A percentile compares a stretch with the other conserved stretches of the same genome.
Conservation (phyloP, 2,329 filamentous ascomycete species). For the Xylaria digitata region DNA sequence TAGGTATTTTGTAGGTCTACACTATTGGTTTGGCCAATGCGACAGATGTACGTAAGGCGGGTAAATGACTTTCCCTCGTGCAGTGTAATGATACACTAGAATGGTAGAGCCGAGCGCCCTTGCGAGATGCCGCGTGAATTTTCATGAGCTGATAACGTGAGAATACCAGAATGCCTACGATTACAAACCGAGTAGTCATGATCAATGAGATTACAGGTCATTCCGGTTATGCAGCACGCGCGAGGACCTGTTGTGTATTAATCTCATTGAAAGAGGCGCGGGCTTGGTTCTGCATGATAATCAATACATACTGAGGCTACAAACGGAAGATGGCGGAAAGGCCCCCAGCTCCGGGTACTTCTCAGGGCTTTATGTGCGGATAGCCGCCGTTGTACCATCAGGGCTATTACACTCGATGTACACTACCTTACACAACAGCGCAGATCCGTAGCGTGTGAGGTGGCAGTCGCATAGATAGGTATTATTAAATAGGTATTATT, state of each 20-base stretch:
- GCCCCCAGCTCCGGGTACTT: neutral
- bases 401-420: neutral
- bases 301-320: slow-evolving; percentile 12
- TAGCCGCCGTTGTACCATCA: neutral
- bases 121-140: neutral
- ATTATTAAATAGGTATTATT: slow-evolving; percentile 18
- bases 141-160: neutral
- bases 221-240: slow-evolving; percentile 27
- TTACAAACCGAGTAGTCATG: slow-evolving; percentile 26
- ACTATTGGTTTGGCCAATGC: neutral
- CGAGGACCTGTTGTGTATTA: slow-evolving; percentile 17
- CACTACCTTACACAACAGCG: slow-evolving; percentile 3
- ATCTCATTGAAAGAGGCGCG: slow-evolving; percentile 22
- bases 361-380: slow-evolving; percentile 3
- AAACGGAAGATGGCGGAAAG: slow-evolving; percentile 13
- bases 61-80: neutral
- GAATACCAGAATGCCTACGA: slow-evolving; percentile 6
- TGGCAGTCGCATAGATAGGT: slow-evolving; percentile 16
- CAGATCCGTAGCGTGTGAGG: slow-evolving; percentile 17
- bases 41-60: slow-evolving; percentile 15
- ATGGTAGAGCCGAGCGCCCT: neutral
- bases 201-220: slow-evolving; percentile 27
- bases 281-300: slow-evolving; percentile 20
- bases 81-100: neutral
- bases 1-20: neutral